Evolutionary conservation across 2,329 filamentous ascomycete genomes (phyloP), one percentile per base, ranked within the genome.

Genomic region (Ampelomyces quisqualis): DNA sequence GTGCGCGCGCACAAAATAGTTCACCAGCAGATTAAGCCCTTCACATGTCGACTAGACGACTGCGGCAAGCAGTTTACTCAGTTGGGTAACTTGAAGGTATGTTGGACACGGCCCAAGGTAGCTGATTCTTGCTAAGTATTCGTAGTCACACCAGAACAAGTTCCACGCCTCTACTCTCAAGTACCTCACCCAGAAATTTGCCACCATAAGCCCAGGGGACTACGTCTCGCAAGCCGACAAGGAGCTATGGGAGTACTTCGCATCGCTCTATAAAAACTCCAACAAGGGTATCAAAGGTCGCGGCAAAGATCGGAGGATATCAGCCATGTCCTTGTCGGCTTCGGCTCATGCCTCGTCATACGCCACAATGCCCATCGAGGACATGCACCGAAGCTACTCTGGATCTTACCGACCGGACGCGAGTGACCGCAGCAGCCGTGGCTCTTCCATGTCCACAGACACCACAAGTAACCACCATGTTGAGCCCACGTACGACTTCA

Each of bases 201-300:
- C 83, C 11, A 75, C 76, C 24, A 73, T 84, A 42, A 70, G 73
- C 23, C 78, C 84, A 38, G 76, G 75, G n/a, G 79, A 85, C 24
- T 72, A 75, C 4, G 80, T 90, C n/a, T 74, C 73, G 8, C 73
- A 78, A 0, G 77, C 83, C 24, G 88, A 96, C 58, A 83, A 80
- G 47, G 84, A 89, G 45, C 75, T 96, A 35, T 89, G 86, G 74
- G 80, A 86, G 54, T 95, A 95, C 71, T 93, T 97, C 63, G 79
- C 84, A 3, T 78, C 78, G 1, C 76, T 95, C n/a, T 96, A 95
- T 77, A 95, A 95, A 75, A 94, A 97, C 71, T 90, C 86, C 71
- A 97, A 97, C 78, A 95, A 95, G 69, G 93, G 93, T 1, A 96
- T 97, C 75, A 97, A 96, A 70, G 93, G 93, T 8, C 83, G 93